These are phyloP conservation scores for Cenchrus fungigraminus DNA, from an alignment of 176 grass and related monocot species.

Conservation along the genomic window DNA sequence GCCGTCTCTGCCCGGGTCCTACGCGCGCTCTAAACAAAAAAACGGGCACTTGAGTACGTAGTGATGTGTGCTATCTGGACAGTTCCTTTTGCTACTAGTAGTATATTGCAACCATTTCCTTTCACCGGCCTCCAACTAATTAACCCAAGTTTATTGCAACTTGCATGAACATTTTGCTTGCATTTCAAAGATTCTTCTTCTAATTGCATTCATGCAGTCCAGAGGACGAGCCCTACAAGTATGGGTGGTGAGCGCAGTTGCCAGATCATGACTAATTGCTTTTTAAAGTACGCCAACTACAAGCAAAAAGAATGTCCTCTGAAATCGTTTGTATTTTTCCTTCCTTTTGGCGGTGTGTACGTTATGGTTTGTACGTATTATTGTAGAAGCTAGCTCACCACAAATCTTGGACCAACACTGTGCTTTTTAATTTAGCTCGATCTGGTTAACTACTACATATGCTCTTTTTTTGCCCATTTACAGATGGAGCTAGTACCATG, in stretches of 20 bases:
- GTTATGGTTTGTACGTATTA: no score
- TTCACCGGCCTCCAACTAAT: no score
- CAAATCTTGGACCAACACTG: background rate
- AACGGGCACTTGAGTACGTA: background rate
- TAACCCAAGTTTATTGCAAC: conserved; percentile 1
- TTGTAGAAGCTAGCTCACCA: background rate
- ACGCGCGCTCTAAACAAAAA: conserved; percentile 30
- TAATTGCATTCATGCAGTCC: conserved; percentile 16
- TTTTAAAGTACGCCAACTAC: background rate
- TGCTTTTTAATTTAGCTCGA: background rate
- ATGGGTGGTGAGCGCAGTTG: background rate
- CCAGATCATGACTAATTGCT: conserved; percentile 9
- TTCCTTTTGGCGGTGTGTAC: background rate
- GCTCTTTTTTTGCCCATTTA: background rate
- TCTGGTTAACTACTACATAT: background rate
- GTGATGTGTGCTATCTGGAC: background rate
- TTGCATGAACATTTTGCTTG: conserved; percentile 5
- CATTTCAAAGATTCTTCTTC: conserved; percentile 53
- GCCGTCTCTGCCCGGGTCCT: conserved; percentile 33
- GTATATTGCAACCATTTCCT: conserved; percentile 6
- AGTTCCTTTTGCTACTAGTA: background rate
- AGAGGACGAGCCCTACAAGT: background rate
- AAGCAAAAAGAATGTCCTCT: conserved; percentile 7
- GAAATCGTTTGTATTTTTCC: background rate
- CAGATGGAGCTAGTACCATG: background rate